A percentile compares a stretch with the other conserved stretches of the same genome.
Conservation (phyloP, 148 eudicot species). For the Vaccinium vitisidaea region DNA sequence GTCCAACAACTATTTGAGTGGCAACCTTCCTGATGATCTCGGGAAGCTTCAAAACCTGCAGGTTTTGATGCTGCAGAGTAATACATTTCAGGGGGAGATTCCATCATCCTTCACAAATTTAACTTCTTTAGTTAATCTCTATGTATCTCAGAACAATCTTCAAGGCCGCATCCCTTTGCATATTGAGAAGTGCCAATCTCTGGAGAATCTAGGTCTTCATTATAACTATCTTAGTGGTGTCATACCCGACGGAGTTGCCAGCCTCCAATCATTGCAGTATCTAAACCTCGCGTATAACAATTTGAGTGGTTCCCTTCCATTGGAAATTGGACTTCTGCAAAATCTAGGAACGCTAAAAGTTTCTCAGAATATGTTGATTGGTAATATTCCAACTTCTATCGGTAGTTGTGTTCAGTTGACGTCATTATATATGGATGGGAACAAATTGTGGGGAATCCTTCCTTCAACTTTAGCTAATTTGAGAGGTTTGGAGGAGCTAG, state of each 20-base stretch:
- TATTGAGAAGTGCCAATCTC: background rate
- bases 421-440: rapidly evolving
- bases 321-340: background rate
- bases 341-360: background rate
- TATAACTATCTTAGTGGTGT: background rate
- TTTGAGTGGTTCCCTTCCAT: background rate
- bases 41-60: background rate
- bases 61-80: rapidly evolving
- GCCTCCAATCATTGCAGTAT: background rate
- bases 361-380: background rate
- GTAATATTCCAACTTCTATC: background rate
- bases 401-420: background rate
- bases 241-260: background rate
- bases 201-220: background rate
- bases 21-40: background rate
- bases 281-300: background rate
- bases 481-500: background rate
- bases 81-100: background rate
- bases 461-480: conserved; percentile 3
- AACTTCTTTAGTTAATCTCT: background rate
- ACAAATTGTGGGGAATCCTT: background rate
- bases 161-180: background rate
- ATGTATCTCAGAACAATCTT: background rate
- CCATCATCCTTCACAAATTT: background rate
- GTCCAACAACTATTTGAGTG: background rate